Conservation (phyloP, 306 rosid species). For the Vachellia pachyceras region DNA sequence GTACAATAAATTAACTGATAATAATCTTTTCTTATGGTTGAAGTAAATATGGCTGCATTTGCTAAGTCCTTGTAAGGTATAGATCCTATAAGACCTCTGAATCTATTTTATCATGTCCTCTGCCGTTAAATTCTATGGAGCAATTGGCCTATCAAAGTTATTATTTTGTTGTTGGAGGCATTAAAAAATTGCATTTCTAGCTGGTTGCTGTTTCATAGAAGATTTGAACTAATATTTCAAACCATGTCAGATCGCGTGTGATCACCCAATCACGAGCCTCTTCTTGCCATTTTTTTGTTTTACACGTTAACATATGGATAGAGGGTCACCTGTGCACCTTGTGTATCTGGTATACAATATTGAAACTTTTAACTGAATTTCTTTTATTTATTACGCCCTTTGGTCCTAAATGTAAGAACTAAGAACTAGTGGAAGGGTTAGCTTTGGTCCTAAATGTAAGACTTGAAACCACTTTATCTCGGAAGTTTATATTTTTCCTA, state of each 20-base stretch:
- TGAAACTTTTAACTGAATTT: constrained; percentile 28
- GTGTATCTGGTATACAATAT: constrained; percentile 1
- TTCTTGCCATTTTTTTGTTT: constrained; percentile 7
- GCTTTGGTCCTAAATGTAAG: no score
- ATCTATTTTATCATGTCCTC: constrained; percentile 11
- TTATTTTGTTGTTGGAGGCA: background rate
- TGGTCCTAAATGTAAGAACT: no score
- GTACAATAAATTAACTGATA: background rate
- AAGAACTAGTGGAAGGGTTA: no score
- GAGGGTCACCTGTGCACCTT: background rate
- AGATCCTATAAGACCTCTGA: background rate
- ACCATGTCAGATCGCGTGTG: background rate
- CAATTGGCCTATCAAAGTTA: background rate
- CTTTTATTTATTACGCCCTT: background rate
- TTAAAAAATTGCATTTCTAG: constrained; percentile 13
- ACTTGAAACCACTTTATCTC: no score
- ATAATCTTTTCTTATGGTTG: background rate
- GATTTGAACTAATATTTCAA: background rate
- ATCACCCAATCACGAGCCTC: constrained; percentile 5
- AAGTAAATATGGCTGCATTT: constrained; percentile 20
- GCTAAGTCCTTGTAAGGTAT: constrained; percentile 9
- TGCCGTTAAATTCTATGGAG: constrained; percentile 22
- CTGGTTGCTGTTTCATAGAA: constrained; percentile 1
- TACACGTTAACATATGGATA: background rate
- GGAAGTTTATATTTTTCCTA: no score